phyloP scores from a whole-genome alignment of 2,329 filamentous ascomycete species.

The Fusarium dimerum region DNA sequence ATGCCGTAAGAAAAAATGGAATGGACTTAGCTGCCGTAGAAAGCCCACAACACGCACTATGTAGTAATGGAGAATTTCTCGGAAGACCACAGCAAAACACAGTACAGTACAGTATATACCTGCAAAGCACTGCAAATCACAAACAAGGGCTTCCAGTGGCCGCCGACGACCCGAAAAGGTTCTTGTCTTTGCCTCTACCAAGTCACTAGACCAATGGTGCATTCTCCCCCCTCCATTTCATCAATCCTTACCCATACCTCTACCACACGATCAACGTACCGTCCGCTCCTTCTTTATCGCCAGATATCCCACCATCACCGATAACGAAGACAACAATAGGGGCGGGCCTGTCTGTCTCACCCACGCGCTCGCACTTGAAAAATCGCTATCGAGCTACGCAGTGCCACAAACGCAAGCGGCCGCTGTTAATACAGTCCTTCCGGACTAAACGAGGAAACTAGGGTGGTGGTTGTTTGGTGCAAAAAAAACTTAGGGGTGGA shows the following conservation, averaged over 20 bases:
- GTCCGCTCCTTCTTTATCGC: no score
- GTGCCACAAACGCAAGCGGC: no score
- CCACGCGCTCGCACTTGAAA: no score
- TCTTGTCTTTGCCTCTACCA: background rate
- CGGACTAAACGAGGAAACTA: background rate
- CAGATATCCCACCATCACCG: no score
- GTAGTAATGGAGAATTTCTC: background rate
- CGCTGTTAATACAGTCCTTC: background rate
- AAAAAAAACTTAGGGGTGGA: conserved; percentile 23
- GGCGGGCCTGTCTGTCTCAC: no score
- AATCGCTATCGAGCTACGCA: no score
- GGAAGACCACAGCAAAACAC: background rate
- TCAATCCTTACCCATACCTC: no score
- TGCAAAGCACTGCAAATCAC: background rate
- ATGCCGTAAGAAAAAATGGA: background rate
- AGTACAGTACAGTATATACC: background rate
- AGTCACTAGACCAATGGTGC: background rate
- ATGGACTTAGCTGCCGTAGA: background rate
- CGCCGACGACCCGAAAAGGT: background rate
- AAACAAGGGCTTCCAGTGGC: background rate
- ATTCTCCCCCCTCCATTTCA: no score
- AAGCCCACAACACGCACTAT: background rate
- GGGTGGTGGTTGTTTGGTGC: conserved; percentile 4
- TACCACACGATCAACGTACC: no score
- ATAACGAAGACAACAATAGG: no score